Percentiles rank a stretch among this genome's conserved stretches.
These are phyloP conservation scores for Pisolithus albus DNA, from an alignment of 768 basidiomycete genomes.

Conservation along the genomic window DNA sequence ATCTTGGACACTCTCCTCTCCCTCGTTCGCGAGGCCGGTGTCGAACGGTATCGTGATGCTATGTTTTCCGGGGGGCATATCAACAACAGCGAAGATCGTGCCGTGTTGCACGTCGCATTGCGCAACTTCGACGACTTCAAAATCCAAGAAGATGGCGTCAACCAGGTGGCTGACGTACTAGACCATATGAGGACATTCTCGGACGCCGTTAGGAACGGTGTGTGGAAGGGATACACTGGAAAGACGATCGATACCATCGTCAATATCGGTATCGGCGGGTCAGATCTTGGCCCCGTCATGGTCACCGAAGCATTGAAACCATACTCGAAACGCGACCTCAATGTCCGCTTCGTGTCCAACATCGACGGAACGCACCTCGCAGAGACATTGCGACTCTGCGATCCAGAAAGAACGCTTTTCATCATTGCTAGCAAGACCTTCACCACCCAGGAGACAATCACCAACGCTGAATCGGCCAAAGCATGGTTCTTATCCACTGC, in stretches of 20 bases:
- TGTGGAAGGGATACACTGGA: slow-evolving; percentile 97
- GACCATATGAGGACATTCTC: slow-evolving; percentile 90
- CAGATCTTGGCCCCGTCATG: slow-evolving; percentile 98
- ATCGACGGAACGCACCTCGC: slow-evolving; percentile 97
- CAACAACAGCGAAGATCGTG: slow-evolving; percentile 97
- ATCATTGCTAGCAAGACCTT: slow-evolving; percentile 99
- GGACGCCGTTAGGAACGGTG: slow-evolving; percentile 74
- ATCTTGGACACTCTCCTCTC: slow-evolving; percentile 71
- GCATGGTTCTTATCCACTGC: slow-evolving; percentile 89
- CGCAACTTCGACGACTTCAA: slow-evolving; percentile 73
- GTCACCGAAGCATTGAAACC: slow-evolving; percentile 95
- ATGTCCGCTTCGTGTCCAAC: slow-evolving; percentile 88
- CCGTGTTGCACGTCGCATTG: slow-evolving; percentile 92
- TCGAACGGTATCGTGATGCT: slow-evolving; percentile 79
- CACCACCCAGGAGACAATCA: slow-evolving; percentile 99
- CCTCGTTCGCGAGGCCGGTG: slow-evolving; percentile 78
- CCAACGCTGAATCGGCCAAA: slow-evolving; percentile 90
- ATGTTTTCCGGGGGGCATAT: slow-evolving; percentile 97
- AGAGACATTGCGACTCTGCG: slow-evolving; percentile 72
- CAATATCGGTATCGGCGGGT: slow-evolving; percentile 98
- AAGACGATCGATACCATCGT: slow-evolving; percentile 92
- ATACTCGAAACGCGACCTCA: slow-evolving; percentile 85
- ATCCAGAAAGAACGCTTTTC: slow-evolving; percentile 92
- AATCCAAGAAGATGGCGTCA: slow-evolving; percentile 73
- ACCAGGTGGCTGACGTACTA: slow-evolving; percentile 78